These are phyloP conservation scores for Talaromyces sp. DNA, from an alignment of 2,329 filamentous ascomycete genomes.

Conservation along the genomic window DNA sequence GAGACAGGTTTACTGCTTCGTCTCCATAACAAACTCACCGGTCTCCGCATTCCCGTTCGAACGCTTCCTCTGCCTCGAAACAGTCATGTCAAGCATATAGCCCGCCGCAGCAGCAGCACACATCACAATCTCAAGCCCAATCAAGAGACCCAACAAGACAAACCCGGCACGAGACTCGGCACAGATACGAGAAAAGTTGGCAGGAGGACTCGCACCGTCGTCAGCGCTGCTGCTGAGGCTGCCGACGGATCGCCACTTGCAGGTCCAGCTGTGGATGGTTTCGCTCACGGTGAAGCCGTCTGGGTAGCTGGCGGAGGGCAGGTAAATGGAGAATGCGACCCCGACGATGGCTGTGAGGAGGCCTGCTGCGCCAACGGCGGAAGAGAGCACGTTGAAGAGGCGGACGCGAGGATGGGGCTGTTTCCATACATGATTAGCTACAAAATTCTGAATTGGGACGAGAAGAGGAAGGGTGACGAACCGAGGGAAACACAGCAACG, in stretches of 20 bases:
- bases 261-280: slow-evolving; percentile 42
- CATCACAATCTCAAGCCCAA: slow-evolving; percentile 36
- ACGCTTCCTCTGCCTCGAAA: slow-evolving; percentile 26
- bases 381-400: slow-evolving; percentile 33
- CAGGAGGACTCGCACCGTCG: slow-evolving; percentile 26
- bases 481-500: slow-evolving; percentile 35
- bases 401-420: slow-evolving; percentile 37
- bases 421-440: background rate
- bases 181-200: slow-evolving; percentile 39
- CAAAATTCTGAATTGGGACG: background rate
- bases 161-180: slow-evolving; percentile 35
- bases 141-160: slow-evolving; percentile 33
- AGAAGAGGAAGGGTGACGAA: slow-evolving; percentile 18
- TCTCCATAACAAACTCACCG: slow-evolving; percentile 14
- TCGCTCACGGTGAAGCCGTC: slow-evolving; percentile 32
- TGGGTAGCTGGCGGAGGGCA: slow-evolving; percentile 29
- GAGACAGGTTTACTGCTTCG: slow-evolving; percentile 6
- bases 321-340: slow-evolving; percentile 34
- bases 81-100: slow-evolving; percentile 31
- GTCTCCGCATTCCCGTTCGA: slow-evolving; percentile 7
- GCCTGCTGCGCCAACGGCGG: slow-evolving; percentile 34
- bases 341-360: slow-evolving; percentile 35
- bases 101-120: slow-evolving; percentile 30
- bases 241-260: slow-evolving; percentile 35
- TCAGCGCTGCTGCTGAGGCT: slow-evolving; percentile 17